A percentile compares a stretch with the other conserved stretches of the same genome.
Conservation (phyloP, 768 basidiomycete genomes). For the Boletus rubropictus region DNA sequence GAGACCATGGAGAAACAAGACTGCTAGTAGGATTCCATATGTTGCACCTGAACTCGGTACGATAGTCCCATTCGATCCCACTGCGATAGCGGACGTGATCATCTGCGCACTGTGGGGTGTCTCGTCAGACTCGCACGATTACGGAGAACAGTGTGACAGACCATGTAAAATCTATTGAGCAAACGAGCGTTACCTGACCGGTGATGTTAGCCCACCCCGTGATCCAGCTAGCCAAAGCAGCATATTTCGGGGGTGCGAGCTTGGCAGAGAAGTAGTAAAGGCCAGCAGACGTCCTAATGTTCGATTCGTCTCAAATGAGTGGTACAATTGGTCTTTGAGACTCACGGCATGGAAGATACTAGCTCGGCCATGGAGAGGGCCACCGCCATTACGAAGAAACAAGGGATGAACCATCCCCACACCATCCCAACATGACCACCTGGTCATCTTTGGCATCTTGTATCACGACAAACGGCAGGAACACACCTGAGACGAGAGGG, state of each 20-base stretch:
- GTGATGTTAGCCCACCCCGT: constrained; percentile 70
- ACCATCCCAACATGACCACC: constrained; percentile 76
- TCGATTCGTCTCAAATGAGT: not conserved
- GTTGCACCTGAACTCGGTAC: constrained; percentile 55
- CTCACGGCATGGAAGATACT: constrained; percentile 72
- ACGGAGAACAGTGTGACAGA: constrained; percentile 15
- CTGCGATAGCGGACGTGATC: constrained; percentile 67
- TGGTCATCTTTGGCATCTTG: constrained; percentile 13
- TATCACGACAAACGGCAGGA: not conserved
- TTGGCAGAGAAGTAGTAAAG: constrained; percentile 77
- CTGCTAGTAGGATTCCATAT: constrained; percentile 60
- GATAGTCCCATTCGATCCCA: constrained; percentile 48
- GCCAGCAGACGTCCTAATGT: constrained; percentile 63
- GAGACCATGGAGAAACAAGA: constrained; percentile 60
- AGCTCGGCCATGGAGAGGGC: constrained; percentile 72
- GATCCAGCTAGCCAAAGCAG: constrained; percentile 55
- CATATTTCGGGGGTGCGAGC: constrained; percentile 56
- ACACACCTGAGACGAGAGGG: constrained; percentile 53
- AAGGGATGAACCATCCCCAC: constrained; percentile 72
- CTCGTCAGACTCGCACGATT: not conserved
- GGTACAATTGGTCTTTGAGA: constrained; percentile 4
- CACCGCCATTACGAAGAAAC: constrained; percentile 59
- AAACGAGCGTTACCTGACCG: constrained; percentile 63
- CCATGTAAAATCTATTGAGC: constrained; percentile 71
- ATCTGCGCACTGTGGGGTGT: constrained; percentile 52